Evolutionary conservation across 148 eudicot genomes (phyloP).

Genomic region (Rhododendron henanense): DNA sequence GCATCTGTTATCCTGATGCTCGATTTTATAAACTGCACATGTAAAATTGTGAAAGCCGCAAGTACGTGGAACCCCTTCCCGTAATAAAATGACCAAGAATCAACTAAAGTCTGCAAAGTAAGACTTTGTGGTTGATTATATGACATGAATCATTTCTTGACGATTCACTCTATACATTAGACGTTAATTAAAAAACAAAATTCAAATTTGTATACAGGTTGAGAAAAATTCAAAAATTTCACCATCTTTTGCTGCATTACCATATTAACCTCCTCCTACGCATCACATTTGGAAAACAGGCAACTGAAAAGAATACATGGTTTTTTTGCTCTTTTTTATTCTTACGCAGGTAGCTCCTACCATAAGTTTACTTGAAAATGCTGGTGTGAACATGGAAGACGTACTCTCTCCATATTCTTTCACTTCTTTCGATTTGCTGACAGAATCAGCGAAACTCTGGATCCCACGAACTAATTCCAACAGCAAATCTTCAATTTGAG

Average conservation of each 20-base stretch:
- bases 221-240: background rate
- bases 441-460: slow-evolving; percentile 26
- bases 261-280: background rate
- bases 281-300: background rate
- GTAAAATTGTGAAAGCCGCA: background rate
- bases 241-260: background rate
- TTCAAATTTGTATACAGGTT: background rate
- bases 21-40: background rate
- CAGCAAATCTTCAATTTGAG: slow-evolving; percentile 27
- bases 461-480: slow-evolving; percentile 16
- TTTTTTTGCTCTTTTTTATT: background rate
- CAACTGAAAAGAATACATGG: background rate
- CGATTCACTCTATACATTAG: background rate
- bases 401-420: too few relatives aligned
- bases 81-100: too few relatives aligned
- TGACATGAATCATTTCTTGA: background rate
- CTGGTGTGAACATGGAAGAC: slow-evolving; percentile 29
- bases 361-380: slow-evolving; percentile 26
- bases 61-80: background rate
- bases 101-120: background rate
- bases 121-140: background rate
- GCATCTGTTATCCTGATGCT: background rate
- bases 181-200: too few relatives aligned
- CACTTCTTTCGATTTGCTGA: too few relatives aligned
- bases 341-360: slow-evolving; percentile 43